Evolutionary conservation across 2,329 filamentous ascomycete species (phyloP).

Genomic region (Colletotrichum graminicola): DNA sequence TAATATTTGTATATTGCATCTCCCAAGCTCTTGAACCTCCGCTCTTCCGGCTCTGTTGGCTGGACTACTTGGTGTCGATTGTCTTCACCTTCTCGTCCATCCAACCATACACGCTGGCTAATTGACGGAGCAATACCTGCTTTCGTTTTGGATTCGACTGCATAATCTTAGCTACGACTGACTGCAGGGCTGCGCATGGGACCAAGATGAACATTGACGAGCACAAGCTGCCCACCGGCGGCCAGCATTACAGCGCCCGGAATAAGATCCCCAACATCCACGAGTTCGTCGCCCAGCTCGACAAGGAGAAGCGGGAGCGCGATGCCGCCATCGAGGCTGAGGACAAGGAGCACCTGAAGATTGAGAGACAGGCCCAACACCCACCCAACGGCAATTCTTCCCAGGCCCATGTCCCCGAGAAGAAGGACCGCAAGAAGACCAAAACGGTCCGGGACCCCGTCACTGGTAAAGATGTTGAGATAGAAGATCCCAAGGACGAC

Average conservation of each 20-base stretch:
- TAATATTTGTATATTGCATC: slow-evolving; percentile 17
- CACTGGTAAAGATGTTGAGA: slow-evolving; percentile 86
- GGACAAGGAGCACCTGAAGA: slow-evolving; percentile 53
- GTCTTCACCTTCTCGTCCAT: slow-evolving; percentile 22
- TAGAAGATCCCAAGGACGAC: slow-evolving; percentile 82
- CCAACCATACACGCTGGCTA: neutral
- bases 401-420: slow-evolving; percentile 55
- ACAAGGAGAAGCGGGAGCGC: slow-evolving; percentile 81
- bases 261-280: slow-evolving; percentile 91
- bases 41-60: slow-evolving; percentile 15
- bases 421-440: slow-evolving; percentile 60
- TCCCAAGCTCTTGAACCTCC: slow-evolving; percentile 23
- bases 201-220: slow-evolving; percentile 55
- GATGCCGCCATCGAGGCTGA: slow-evolving; percentile 78
- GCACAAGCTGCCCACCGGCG: slow-evolving; percentile 58
- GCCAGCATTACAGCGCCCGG: slow-evolving; percentile 81
- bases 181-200: slow-evolving; percentile 32
- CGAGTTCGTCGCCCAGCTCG: slow-evolving; percentile 83
- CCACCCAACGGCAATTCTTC: slow-evolving; percentile 50
- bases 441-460: slow-evolving; percentile 88
- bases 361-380: neutral
- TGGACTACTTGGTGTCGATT: slow-evolving; percentile 23
- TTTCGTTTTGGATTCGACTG: neutral
- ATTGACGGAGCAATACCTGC: slow-evolving; percentile 7
- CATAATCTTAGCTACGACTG: slow-evolving; percentile 4